Evolutionary conservation across 805 yeast genomes (phyloP).

Genomic region (Hanseniaspora lindneri): DNA sequence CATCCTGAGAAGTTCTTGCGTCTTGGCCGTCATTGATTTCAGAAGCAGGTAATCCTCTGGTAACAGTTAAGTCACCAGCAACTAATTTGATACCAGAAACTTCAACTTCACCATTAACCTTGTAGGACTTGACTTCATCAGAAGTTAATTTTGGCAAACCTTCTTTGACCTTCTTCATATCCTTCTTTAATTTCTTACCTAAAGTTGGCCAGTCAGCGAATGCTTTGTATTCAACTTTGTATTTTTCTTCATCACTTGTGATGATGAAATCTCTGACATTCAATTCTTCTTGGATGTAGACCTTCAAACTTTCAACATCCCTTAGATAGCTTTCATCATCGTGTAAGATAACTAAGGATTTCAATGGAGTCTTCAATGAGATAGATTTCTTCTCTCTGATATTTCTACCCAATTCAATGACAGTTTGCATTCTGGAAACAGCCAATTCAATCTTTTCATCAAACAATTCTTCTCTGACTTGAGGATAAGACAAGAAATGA

Average conservation of each 20-base stretch:
- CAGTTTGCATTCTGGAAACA: constrained; percentile 90
- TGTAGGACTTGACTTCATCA: constrained; percentile 65
- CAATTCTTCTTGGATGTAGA: constrained; percentile 78
- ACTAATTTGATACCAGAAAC: constrained; percentile 86
- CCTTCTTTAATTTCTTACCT: constrained; percentile 93
- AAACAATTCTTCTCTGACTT: constrained; percentile 63
- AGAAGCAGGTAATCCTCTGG: constrained; percentile 72
- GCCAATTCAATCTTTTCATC: constrained; percentile 78
- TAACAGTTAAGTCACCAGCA: constrained; percentile 77
- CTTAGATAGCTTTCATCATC: constrained; percentile 59
- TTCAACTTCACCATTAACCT: constrained; percentile 57
- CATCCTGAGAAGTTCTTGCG: constrained; percentile 78
- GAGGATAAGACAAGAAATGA: constrained; percentile 88
- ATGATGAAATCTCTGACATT: constrained; percentile 80
- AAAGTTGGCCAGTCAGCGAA: constrained; percentile 98
- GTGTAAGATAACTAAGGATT: constrained; percentile 74
- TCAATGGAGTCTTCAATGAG: constrained; percentile 89
- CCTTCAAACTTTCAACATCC: constrained; percentile 66
- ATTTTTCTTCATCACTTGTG: constrained; percentile 80
- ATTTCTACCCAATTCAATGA: constrained; percentile 89
- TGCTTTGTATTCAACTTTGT: constrained; percentile 83
- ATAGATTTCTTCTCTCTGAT: constrained; percentile 92
- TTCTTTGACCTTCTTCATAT: constrained; percentile 85
- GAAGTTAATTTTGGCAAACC: constrained; percentile 77
- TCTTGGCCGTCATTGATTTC: constrained; percentile 62